Evolutionary conservation across 2,329 filamentous ascomycete species (phyloP).

Genomic region (Gliomastix tumulicola): DNA sequence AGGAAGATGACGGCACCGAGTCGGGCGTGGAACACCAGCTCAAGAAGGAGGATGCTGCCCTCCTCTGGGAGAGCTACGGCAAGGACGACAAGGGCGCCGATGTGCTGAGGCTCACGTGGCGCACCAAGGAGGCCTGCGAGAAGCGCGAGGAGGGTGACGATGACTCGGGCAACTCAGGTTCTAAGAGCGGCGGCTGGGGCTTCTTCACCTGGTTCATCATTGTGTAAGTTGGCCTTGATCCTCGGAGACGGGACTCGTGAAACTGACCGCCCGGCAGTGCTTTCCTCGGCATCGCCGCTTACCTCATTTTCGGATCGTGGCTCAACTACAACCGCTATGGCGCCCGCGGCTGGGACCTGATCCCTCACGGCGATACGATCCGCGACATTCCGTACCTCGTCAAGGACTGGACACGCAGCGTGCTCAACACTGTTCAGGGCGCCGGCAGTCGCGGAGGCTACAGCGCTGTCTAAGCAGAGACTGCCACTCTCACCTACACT

Average conservation of each 20-base stretch:
- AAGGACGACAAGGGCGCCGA: slow-evolving; percentile 38
- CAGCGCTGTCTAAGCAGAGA: slow-evolving; percentile 66
- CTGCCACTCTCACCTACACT: too few species aligned
- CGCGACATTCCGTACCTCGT: slow-evolving; percentile 87
- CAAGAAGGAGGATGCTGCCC: slow-evolving; percentile 49
- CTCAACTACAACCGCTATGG: slow-evolving; percentile 98
- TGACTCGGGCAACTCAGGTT: slow-evolving; percentile 34
- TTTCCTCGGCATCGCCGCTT: slow-evolving; percentile 79
- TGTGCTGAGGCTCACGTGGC: slow-evolving; percentile 73
- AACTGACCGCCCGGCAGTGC: slow-evolving; percentile 43
- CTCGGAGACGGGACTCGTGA: background rate
- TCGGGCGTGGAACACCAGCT: slow-evolving; percentile 43
- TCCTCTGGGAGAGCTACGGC: slow-evolving; percentile 72
- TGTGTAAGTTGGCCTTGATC: slow-evolving; percentile 54
- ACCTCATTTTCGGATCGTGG: slow-evolving; percentile 97
- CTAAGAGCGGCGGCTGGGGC: slow-evolving; percentile 63
- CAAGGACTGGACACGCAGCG: slow-evolving; percentile 77
- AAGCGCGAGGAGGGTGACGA: slow-evolving; percentile 36
- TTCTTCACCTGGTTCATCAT: slow-evolving; percentile 98
- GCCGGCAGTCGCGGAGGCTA: slow-evolving; percentile 84
- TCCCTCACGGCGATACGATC: slow-evolving; percentile 88
- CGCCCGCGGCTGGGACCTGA: slow-evolving; percentile 86
- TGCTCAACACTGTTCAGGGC: slow-evolving; percentile 79
- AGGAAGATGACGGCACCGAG: slow-evolving; percentile 24
- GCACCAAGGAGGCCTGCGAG: slow-evolving; percentile 82